Evolutionary conservation across 805 yeast genomes (phyloP), one percentile per base, ranked within the genome.

Genomic region (Ogataea nitratoaversa): DNA sequence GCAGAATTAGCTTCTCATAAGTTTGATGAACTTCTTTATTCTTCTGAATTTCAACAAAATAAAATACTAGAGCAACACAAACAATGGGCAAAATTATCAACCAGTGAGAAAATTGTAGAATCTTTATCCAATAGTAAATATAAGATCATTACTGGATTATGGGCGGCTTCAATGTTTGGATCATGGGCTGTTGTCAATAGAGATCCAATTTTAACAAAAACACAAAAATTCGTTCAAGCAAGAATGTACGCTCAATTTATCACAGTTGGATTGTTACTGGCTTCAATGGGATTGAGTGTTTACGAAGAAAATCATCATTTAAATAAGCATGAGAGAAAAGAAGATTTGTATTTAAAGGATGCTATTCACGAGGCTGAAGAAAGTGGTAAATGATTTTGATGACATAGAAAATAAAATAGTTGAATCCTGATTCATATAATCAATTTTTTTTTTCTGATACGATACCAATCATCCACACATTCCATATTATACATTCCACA

Each of bases 241-340:
- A 80, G 95, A 75, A 86, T 86, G 84, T 86, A 86, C 58, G 95
- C 95, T 9, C 95, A 87, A 63, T 85, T 83, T 48, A 64, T 84
- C 40, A 84, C 95, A 2, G 89, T 87, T 39, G 74, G 74, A 9
- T 65, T 86, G 46, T 65, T 86, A 48, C 62, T 86, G 40, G 88
- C 80, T 18, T 78, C 93, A 0, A 73, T 87, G 54, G 79, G 79
- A 37, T 64, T 82, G 49, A 70, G 81, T 33, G 72, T 79, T 63
- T 81, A 78, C 48, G 88, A 83, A 51, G 79, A 75, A 48, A 73
- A 78, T 49, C 60, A 75, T 48, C 75, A 62, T 24, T 60, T 66
- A 13, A 57, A 54, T 40, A 65, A 48, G 58, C 65, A 59, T 28
- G 62, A 62, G 31, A 48, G 56, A 34, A 50, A 49, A 29, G 63